Evolutionary conservation across 2,329 filamentous ascomycete species (phyloP).

Genomic region (Lecanicillium sp.): DNA sequence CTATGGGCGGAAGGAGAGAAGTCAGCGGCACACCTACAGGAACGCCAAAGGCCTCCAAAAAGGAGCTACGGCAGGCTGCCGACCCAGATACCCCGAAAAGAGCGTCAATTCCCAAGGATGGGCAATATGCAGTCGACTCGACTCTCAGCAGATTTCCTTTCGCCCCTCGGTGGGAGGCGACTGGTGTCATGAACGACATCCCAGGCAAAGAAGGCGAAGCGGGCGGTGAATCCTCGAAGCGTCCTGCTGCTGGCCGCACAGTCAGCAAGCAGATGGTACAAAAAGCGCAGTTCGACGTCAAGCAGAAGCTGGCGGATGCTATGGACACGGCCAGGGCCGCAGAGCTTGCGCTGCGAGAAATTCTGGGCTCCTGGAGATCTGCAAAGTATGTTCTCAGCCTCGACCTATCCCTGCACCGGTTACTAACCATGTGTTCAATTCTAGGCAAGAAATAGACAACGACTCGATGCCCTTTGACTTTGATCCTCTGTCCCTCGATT

Average conservation of each 20-base stretch:
- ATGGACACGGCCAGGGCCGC: conserved; percentile 75
- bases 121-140: conserved; percentile 37
- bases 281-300: conserved; percentile 58
- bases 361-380: conserved; percentile 74
- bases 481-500: conserved; percentile 78
- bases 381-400: conserved; percentile 60
- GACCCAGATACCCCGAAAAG: conserved; percentile 33
- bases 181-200: conserved; percentile 72
- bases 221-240: conserved; percentile 30
- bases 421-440: conserved; percentile 16
- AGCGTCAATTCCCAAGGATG: conserved; percentile 36
- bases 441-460: conserved; percentile 50
- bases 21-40: conserved; percentile 49
- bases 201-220: conserved; percentile 37
- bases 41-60: conserved; percentile 39
- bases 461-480: conserved; percentile 64
- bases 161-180: conserved; percentile 66
- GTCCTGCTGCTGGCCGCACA: conserved; percentile 33
- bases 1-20: conserved; percentile 50
- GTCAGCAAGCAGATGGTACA: conserved; percentile 47
- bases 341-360: conserved; percentile 77
- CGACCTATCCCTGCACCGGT: background rate
- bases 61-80: conserved; percentile 34
- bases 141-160: conserved; percentile 49
- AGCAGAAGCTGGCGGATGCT: conserved; percentile 60